Conservation (phyloP, 768 basidiomycete species). For the Lentinula sp. region DNA sequence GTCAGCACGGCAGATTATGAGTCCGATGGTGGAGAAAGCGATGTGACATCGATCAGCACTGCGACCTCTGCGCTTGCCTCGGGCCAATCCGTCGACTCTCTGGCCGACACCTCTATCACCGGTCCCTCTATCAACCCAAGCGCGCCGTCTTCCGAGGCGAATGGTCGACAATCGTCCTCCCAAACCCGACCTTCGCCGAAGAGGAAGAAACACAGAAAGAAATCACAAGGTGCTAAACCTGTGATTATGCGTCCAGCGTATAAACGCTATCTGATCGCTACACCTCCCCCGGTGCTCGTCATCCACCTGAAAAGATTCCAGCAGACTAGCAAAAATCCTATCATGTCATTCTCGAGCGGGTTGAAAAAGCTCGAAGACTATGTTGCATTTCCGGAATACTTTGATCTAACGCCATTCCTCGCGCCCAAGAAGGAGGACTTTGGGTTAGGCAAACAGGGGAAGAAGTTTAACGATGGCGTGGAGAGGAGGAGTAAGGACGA, state of each 20-base stretch:
- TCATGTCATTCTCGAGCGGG: conserved; percentile 59
- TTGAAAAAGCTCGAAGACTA: conserved; percentile 92
- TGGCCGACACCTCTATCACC: background rate
- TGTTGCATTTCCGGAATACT: conserved; percentile 80
- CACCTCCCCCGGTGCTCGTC: conserved; percentile 81
- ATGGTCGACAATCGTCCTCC: conserved; percentile 11
- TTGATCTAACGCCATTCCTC: conserved; percentile 83
- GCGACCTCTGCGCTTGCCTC: conserved; percentile 18
- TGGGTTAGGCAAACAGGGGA: conserved; percentile 34
- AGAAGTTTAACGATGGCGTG: background rate
- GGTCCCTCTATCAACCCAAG: background rate
- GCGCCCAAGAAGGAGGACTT: conserved; percentile 76
- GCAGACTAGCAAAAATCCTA: conserved; percentile 61
- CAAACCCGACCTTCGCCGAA: background rate
- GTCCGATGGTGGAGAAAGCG: conserved; percentile 25
- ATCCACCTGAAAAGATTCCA: conserved; percentile 95
- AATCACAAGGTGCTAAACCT: conserved; percentile 36
- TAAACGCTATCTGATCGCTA: conserved; percentile 90
- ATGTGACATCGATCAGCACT: conserved; percentile 9
- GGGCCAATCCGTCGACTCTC: conserved; percentile 15
- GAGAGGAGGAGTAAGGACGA: conserved; percentile 15
- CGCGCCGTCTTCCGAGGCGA: background rate
- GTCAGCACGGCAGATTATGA: conserved; percentile 22
- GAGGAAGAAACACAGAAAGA: conserved; percentile 15
- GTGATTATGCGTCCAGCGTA: conserved; percentile 79